phyloP scores from a whole-genome alignment of 495 filamentous ascomycete genomes.

The Xylaria acuta region DNA sequence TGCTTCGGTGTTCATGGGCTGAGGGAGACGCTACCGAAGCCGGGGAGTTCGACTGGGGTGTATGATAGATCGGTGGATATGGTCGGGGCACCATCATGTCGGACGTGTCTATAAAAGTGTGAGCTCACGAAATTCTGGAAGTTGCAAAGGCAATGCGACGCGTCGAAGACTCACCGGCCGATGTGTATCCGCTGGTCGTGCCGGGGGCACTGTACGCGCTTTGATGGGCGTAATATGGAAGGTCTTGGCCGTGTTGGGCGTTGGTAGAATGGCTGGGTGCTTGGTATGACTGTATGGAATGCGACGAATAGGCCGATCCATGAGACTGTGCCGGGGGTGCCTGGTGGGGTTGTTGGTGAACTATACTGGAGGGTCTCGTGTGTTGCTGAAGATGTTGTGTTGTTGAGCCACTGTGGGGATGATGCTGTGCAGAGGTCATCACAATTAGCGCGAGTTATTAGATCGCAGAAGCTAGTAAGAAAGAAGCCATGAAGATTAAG shows the following conservation, averaged over 20 bases:
- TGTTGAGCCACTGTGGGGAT: constrained; percentile 49
- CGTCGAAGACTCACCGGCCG: constrained; percentile 70
- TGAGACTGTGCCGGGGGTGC: constrained; percentile 54
- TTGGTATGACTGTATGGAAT: constrained; percentile 59
- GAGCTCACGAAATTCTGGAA: constrained; percentile 31
- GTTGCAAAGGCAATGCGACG: constrained; percentile 14
- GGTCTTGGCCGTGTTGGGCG: constrained; percentile 67
- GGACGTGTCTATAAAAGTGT: constrained; percentile 67
- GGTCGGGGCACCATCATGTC: constrained; percentile 94
- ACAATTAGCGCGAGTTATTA: constrained; percentile 53
- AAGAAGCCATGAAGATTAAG: constrained; percentile 37
- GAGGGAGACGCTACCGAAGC: constrained; percentile 94
- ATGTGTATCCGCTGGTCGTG: constrained; percentile 73
- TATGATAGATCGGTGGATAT: constrained; percentile 95
- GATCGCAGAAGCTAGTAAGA: constrained; percentile 41
- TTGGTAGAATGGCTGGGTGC: constrained; percentile 52
- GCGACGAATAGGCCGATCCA: constrained; percentile 64
- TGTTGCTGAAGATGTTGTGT: constrained; percentile 63
- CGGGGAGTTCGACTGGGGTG: constrained; percentile 93
- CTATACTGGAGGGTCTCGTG: constrained; percentile 67
- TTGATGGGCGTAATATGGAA: constrained; percentile 74
- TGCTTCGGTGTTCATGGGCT: constrained; percentile 81
- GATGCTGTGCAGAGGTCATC: constrained; percentile 64
- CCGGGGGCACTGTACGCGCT: constrained; percentile 76
- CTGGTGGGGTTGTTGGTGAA: constrained; percentile 69